Conservation (phyloP, 371 early-diverging fungal species). For the Sporodiniella umbellata region DNA sequence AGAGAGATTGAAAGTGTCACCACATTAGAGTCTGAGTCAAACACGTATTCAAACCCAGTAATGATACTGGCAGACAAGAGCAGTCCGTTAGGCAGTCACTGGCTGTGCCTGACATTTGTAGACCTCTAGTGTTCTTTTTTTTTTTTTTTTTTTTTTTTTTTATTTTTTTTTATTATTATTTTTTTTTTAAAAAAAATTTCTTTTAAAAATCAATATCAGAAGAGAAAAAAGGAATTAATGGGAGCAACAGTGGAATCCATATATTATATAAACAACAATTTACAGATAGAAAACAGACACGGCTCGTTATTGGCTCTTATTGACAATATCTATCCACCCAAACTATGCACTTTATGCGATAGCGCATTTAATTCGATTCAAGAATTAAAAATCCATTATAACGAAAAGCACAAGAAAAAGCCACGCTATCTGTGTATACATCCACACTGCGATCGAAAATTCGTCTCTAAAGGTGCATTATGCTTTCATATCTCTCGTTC, state of each 20-base stretch:
- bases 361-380: conserved; percentile 10
- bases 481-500: conserved; percentile 26
- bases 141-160: conserved; percentile 10
- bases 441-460: conserved; percentile 24
- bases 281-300: conserved; percentile 21
- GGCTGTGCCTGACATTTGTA: conserved; percentile 2
- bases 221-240: conserved; percentile 8
- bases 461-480: conserved; percentile 23
- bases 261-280: conserved; percentile 5
- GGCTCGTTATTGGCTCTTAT: conserved; percentile 24
- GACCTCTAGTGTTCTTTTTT: background rate
- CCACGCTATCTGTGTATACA: conserved; percentile 29
- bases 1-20: no score
- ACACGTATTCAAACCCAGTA: background rate
- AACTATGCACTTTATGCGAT: conserved; percentile 25
- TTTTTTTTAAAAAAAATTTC: conserved; percentile 1
- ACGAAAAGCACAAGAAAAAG: conserved; percentile 14
- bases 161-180: conserved; percentile 5
- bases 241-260: conserved; percentile 4
- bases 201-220: background rate
- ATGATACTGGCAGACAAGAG: background rate
- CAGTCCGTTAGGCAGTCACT: background rate
- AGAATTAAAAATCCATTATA: conserved; percentile 16
- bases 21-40: no score
- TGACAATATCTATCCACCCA: conserved; percentile 29